Conservation (phyloP, 495 filamentous ascomycete species). For the Penicillium manginii region DNA sequence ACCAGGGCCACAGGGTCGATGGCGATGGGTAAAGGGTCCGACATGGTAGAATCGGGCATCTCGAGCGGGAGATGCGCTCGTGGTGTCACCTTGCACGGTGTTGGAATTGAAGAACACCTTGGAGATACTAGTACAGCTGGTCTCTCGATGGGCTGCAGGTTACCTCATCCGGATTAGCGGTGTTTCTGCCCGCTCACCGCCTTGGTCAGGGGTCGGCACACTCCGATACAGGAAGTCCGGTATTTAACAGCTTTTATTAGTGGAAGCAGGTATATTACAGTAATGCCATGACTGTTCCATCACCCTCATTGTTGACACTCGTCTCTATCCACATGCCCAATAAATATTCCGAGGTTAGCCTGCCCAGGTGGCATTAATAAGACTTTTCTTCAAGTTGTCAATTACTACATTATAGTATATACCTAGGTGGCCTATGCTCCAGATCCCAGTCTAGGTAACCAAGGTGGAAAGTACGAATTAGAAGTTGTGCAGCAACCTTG, state of each 20-base stretch:
- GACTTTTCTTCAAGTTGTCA: no score
- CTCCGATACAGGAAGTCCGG: slow-evolving; percentile 2
- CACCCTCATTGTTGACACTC: not conserved
- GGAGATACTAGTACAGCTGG: slow-evolving; percentile 24
- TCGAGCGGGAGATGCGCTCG: slow-evolving; percentile 31
- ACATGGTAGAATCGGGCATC: slow-evolving; percentile 38
- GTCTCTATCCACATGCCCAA: no score
- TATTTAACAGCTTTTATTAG: slow-evolving; percentile 9
- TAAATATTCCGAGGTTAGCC: no score
- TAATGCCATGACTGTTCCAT: not conserved
- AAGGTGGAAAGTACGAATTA: no score
- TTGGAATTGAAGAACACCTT: slow-evolving; percentile 19
- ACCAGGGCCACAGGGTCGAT: slow-evolving; percentile 94
- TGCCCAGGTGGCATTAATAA: no score
- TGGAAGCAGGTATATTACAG: not conserved
- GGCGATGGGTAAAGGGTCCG: slow-evolving; percentile 65
- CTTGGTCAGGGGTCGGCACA: slow-evolving; percentile 28
- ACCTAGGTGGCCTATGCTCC: no score
- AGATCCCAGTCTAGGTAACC: no score
- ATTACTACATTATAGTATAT: no score
- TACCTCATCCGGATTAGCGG: slow-evolving; percentile 31
- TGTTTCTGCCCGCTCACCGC: slow-evolving; percentile 32
- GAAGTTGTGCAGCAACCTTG: no score
- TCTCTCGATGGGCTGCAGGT: slow-evolving; percentile 33
- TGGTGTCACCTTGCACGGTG: slow-evolving; percentile 16